Percentiles rank a stretch among this genome's conserved stretches.
Conservation (phyloP, 2,329 filamentous ascomycete genomes). For the Chrysoporthe puriensis region DNA sequence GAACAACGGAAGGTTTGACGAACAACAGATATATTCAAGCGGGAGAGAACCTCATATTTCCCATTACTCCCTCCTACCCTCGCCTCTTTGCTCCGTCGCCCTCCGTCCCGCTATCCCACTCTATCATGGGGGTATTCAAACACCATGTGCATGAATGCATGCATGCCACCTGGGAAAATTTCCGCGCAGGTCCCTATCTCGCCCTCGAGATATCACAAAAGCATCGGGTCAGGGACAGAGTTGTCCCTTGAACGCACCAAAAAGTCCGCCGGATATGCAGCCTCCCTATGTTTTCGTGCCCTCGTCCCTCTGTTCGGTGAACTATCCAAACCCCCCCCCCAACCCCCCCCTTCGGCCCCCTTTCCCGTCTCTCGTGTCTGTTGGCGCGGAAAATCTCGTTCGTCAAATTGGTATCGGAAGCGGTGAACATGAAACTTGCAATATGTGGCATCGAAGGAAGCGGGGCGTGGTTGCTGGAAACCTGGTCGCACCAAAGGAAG, state of each 20-base stretch:
- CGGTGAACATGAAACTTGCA: constrained; percentile 12
- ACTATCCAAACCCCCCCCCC: neutral
- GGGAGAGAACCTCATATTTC: constrained; percentile 12
- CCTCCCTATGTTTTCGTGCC: constrained; percentile 1
- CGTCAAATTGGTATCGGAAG: constrained; percentile 27
- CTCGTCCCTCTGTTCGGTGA: neutral
- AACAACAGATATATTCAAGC: constrained; percentile 13
- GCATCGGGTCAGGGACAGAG: neutral
- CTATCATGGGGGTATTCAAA: constrained; percentile 29
- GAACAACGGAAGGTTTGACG: constrained; percentile 10
- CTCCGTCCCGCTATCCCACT: constrained; percentile 17
- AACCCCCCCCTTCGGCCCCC: neutral
- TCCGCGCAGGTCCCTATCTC: constrained; percentile 1
- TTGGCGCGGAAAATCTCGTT: neutral
- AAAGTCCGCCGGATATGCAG: constrained; percentile 8
- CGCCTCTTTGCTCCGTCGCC: neutral
- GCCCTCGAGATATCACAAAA: constrained; percentile 8
- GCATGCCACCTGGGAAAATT: constrained; percentile 16
- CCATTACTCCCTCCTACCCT: constrained; percentile 9
- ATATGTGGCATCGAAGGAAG: constrained; percentile 21
- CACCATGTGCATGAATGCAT: constrained; percentile 24
- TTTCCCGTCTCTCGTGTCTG: neutral
- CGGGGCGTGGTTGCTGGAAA: neutral
- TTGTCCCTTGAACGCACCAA: neutral
- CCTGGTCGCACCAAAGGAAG: constrained; percentile 15